Base-by-base conservation (phyloP, 768 basidiomycete genomes). In the Neoboletus brunneissimus region DNA sequence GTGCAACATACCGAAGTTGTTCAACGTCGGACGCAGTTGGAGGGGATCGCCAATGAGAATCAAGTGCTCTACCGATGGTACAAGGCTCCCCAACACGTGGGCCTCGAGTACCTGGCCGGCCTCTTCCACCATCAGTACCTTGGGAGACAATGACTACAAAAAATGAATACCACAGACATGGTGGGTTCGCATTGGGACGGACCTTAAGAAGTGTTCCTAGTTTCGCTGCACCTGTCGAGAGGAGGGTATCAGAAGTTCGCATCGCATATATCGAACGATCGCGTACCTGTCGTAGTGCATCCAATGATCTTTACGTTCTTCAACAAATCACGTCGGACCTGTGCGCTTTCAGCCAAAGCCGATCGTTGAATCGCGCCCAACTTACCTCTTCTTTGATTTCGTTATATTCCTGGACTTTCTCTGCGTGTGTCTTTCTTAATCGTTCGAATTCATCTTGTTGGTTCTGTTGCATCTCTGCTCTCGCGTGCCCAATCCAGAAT, bases 51-150 rank as follows among this genome's bases (percentile, higher is more conserved):
- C 90, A n/a, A 91, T 90, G 42, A 85, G 74, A 55, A 92, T 89
- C 22, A 91, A 73, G 38, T 91, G 89, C 55, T 90, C 79, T 0
- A 91, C 78, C 4, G 84, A 81, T 0, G 79, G 77, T 3, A 88
- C 87, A 1, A 90, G 74, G 37, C 78, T 81, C 3, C 80, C 81
- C 6, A 91, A 68, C 16, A 91, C 77, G 58, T 91, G 89, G 4
- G 89, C 86, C 70, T 91, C 89, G 29, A 91, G 77, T 2, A 91
- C 87, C 70, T 92, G 89, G 0, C 89, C 90, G 0, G 90, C 89
- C 66, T 91, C 90, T 67, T 92, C 89, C 0, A 91, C 85, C 47
- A 91, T 72, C 46, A 90, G 65, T 0, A 89, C 80, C 32, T 76
- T 78, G 0, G 88, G 88, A 5, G 65, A 72, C 6, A 89, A 64